Evolutionary conservation across 768 basidiomycete species (phyloP).

Genomic region (Serendipita vermifera): DNA sequence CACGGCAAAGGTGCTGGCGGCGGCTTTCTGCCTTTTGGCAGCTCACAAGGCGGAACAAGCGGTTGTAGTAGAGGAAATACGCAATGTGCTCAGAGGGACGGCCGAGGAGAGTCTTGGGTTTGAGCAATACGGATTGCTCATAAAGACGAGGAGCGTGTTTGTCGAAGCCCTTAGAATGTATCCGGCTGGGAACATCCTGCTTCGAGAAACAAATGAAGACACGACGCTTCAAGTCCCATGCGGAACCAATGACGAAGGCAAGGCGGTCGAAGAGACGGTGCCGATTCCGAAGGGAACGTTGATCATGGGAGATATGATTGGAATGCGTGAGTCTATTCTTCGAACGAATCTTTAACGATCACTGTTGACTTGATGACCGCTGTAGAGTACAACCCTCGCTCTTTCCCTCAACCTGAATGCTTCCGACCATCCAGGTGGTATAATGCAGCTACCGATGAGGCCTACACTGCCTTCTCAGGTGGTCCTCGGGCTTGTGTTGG

Average conservation of each 20-base stretch:
- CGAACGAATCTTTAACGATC: too few relatives aligned
- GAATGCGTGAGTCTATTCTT: conserved; percentile 32
- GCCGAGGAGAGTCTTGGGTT: not conserved
- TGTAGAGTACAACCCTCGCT: conserved; percentile 38
- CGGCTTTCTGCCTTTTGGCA: conserved; percentile 24
- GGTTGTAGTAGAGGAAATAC: conserved; percentile 24
- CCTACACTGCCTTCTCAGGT: conserved; percentile 19
- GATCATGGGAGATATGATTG: conserved; percentile 36
- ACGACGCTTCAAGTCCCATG: conserved; percentile 18
- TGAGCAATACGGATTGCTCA: conserved; percentile 22
- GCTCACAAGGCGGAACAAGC: conserved; percentile 24
- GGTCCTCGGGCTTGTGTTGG: conserved; percentile 43
- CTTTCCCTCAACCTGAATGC: conserved; percentile 35
- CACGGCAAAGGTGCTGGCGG: conserved; percentile 24
- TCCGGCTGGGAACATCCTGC: conserved; percentile 9
- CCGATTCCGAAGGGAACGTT: conserved; percentile 11
- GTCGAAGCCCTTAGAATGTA: conserved; percentile 25
- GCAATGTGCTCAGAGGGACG: conserved; percentile 16
- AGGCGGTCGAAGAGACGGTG: conserved; percentile 12
- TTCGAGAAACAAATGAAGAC: conserved; percentile 17
- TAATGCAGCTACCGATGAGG: conserved; percentile 13
- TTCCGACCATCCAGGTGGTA: conserved; percentile 43
- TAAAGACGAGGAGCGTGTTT: conserved; percentile 21
- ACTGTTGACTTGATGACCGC: conserved; percentile 8
- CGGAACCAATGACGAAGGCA: not conserved